Evolutionary conservation across 2,329 filamentous ascomycete genomes (phyloP).

Genomic region (Aspergillus novoparasiticus): DNA sequence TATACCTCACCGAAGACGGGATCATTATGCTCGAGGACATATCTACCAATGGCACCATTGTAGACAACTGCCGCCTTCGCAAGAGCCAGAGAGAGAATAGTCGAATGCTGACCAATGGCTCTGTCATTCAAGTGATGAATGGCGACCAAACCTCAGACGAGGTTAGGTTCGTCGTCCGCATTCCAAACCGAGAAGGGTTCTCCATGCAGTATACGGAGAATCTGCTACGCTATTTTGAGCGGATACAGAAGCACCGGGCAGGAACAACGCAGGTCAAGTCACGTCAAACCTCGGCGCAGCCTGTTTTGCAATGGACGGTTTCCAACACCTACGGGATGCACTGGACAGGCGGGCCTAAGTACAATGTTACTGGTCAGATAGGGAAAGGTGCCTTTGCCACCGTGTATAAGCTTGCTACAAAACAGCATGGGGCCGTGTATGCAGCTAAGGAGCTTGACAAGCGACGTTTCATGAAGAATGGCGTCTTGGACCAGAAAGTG

Average conservation of each 20-base stretch:
- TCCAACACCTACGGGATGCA: conserved; percentile 65
- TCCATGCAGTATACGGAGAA: conserved; percentile 69
- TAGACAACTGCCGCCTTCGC: conserved; percentile 72
- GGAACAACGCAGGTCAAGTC: conserved; percentile 24
- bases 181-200: conserved; percentile 74
- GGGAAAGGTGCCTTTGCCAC: conserved; percentile 95
- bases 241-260: conserved; percentile 29
- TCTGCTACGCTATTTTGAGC: conserved; percentile 66
- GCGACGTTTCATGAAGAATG: conserved; percentile 89
- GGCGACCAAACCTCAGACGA: conserved; percentile 57
- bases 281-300: conserved; percentile 27
- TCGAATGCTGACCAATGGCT: conserved; percentile 71
- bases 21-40: conserved; percentile 90
- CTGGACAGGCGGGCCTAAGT: conserved; percentile 78
- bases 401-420: conserved; percentile 87
- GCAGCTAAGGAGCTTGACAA: conserved; percentile 97
- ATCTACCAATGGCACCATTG: conserved; percentile 93
- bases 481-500: conserved; percentile 83
- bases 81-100: conserved; percentile 52
- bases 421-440: conserved; percentile 78
- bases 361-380: conserved; percentile 79
- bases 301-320: conserved; percentile 37
- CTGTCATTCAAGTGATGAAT: conserved; percentile 69
- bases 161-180: conserved; percentile 80
- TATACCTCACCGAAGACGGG: conserved; percentile 83